Evolutionary conservation across 1,139 yeast species (phyloP).

Genomic region (Pichia terricola): DNA sequence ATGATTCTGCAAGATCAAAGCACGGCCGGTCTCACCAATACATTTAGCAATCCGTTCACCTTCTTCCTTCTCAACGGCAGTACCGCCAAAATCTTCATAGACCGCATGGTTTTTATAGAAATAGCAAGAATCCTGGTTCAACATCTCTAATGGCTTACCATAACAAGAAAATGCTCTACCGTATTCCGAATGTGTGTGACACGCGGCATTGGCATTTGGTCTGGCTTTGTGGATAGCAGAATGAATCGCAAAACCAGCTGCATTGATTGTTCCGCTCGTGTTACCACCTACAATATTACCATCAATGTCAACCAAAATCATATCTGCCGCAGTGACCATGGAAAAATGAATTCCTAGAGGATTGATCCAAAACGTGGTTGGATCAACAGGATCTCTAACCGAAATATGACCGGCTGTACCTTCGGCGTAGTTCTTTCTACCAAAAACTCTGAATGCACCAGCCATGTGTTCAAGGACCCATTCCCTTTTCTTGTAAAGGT

Average conservation of each 20-base stretch:
- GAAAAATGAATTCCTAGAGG: slow-evolving; percentile 65
- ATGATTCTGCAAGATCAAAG: slow-evolving; percentile 60
- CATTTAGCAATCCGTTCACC: slow-evolving; percentile 58
- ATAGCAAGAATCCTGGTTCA: slow-evolving; percentile 64
- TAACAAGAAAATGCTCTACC: slow-evolving; percentile 68
- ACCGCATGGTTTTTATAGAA: slow-evolving; percentile 59
- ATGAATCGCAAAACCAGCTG: slow-evolving; percentile 73
- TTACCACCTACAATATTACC: slow-evolving; percentile 9
- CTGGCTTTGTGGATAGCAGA: slow-evolving; percentile 63
- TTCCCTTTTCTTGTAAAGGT: slow-evolving; percentile 39
- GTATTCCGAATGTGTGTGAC: slow-evolving; percentile 63
- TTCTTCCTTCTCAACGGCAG: slow-evolving; percentile 27
- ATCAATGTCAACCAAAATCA: slow-evolving; percentile 61
- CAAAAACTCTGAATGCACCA: slow-evolving; percentile 67
- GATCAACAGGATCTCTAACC: slow-evolving; percentile 61
- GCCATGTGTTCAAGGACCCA: slow-evolving; percentile 68
- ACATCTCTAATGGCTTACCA: slow-evolving; percentile 62
- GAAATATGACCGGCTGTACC: slow-evolving; percentile 77
- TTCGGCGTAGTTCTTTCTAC: slow-evolving; percentile 56
- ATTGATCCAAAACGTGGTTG: slow-evolving; percentile 65
- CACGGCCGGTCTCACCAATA: slow-evolving; percentile 49
- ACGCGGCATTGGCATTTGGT: slow-evolving; percentile 73
- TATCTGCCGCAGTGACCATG: slow-evolving; percentile 54
- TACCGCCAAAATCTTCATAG: slow-evolving; percentile 68
- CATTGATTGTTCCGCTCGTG: slow-evolving; percentile 43